Base-by-base conservation (phyloP, 805 yeast species). In the Teunomyces stri region DNA sequence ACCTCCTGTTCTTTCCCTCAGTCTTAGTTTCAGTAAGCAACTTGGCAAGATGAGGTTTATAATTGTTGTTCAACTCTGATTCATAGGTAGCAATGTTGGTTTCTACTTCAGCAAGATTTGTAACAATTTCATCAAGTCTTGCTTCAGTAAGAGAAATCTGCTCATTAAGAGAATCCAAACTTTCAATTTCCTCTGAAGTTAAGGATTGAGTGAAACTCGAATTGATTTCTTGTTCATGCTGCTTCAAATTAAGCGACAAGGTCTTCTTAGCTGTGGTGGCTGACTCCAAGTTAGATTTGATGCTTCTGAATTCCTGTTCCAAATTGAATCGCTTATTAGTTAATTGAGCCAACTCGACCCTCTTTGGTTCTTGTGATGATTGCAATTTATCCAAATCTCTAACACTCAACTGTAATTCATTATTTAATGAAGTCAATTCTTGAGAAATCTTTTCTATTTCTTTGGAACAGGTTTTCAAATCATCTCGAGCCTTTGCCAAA, bases 51-150 rank as follows among this genome's bases (percentile, higher is more conserved):
- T 80, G 79, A 10, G 89, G 87, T 36, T 74, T 65, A 39, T 82
- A 68, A 43, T 76, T 82, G 27, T 82, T 81, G n/a, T 69, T 63
- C 35, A 88, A 60, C 50, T 84, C 89, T 2, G 85, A 72, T 40
- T 79, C 78, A 6, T 79, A 53, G 1, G 66, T 60, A 0, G 80
- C 70, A 12, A 80, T 61, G 13, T 71, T 66, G 10, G 81, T 64
- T 50, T 83, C 85, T 4, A 79, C 50, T 1, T 64, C 69, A 0
- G 76, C 61, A 16, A 81, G 63, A 33, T 64, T 53, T 3, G 65
- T 67, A 0, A 74, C 74, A 3, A 77, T 49, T 4, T 54, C 53
- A 41, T 75, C 72, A 38, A 84, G 69, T 30, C 70, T 56, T 2
- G 50, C 53, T 48, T 79, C 84, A 1, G 66, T 43, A 2, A 47